These are phyloP conservation scores for Malassezia pachydermatis DNA, from an alignment of 1,284 basidiomycete genomes.

Conservation along the genomic window DNA sequence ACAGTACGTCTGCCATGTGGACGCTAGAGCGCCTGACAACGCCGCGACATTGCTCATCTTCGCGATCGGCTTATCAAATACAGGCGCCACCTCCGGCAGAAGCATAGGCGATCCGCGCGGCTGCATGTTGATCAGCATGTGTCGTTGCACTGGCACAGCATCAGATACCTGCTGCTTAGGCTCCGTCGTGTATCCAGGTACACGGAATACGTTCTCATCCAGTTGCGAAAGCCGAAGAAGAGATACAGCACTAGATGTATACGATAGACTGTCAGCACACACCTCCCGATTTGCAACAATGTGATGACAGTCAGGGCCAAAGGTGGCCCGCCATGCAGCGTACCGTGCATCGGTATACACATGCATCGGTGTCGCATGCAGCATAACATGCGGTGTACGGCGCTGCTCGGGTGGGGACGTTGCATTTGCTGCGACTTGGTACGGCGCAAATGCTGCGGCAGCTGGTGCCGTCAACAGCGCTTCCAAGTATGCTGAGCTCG, in stretches of 20 bases:
- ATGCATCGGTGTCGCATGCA: conserved; percentile 28
- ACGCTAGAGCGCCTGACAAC: conserved; percentile 12
- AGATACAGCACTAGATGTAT: conserved; percentile 63
- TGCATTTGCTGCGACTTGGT: conserved; percentile 22
- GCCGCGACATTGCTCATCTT: conserved; percentile 17
- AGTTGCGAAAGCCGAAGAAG: conserved; percentile 64
- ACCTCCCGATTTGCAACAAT: conserved; percentile 55
- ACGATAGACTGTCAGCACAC: conserved; percentile 61
- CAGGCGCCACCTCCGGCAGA: conserved; percentile 21
- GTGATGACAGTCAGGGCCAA: conserved; percentile 55
- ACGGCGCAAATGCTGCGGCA: conserved; percentile 52
- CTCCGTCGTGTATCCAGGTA: conserved; percentile 55
- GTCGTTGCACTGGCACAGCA: conserved; percentile 1
- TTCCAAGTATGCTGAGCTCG: conserved; percentile 60
- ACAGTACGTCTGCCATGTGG: conserved; percentile 18
- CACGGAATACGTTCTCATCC: conserved; percentile 63
- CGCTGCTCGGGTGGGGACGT: conserved; percentile 48
- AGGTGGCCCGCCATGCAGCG: conserved; percentile 61
- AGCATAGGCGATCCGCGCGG: conserved; percentile 21
- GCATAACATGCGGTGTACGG: conserved; percentile 51
- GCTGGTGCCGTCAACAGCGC: conserved; percentile 51
- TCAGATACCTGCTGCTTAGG: conserved; percentile 4
- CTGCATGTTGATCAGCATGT: conserved; percentile 21
- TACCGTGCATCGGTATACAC: conserved; percentile 60
- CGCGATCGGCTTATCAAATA: conserved; percentile 39